Base-by-base conservation (phyloP, 495 filamentous ascomycete species). In the Penicillium verhagenii region DNA sequence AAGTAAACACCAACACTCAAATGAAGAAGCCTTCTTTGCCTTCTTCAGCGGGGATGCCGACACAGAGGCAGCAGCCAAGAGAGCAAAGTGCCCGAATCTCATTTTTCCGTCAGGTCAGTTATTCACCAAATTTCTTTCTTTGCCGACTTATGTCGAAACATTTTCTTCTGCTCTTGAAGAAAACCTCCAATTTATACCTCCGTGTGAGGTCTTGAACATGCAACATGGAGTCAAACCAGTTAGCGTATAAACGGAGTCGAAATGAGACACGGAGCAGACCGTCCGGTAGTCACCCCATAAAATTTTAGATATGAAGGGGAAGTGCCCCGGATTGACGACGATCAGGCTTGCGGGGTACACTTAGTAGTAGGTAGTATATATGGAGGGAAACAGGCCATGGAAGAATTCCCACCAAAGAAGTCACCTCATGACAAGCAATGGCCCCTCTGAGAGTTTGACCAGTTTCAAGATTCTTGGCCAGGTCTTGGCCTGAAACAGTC, bases 21-120 rank as follows among this genome's bases (percentile, higher is more conserved):
- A 65, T 9, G 52, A 26, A 38, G 61, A 65, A 24, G 57, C 58
- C 37, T 59, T 56, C 53, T 70, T 68, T 38, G 56, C 54, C 13
- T 51, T 52, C 33, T 59, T 60, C 20, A 53, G 26, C 21, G 68
- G 69, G 42, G 60, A 56, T 37, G 64, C 63, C 31, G 61, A 54
- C 48, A 62, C 63, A 47, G 63, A 59, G 47, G 59, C 64, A 50
- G 61, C 61, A 42, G 66, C 68, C 11, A 70, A 20, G 14, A 57
- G 31, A 57, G 51, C 52, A 55, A 57, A 43, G 20, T 50, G 42
- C 20, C 53, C 53, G 20, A 72, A 45, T 56, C 59, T 72, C 68
- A 72, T 72, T n/a, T 51, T 55, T 20, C 14, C 18, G 47, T 33
- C 25, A 29, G 3, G n/a, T n/a, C 8, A 50, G 31, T 39, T 50